These are phyloP conservation scores for Yarrowia sp. DNA, from an alignment of 805 yeast species.

Conservation along the genomic window DNA sequence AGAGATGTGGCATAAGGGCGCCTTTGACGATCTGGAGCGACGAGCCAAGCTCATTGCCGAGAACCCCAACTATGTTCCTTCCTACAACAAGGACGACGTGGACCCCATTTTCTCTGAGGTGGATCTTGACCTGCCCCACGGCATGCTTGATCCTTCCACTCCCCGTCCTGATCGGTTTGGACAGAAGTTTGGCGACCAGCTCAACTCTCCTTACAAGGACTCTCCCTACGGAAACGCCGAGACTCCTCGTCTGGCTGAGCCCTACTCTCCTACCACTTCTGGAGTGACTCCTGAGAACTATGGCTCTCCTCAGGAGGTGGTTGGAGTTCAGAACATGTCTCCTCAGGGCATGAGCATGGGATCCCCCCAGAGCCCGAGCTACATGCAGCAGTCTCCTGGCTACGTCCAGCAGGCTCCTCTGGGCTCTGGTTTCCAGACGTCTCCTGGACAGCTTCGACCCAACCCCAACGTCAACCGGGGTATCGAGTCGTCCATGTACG, in stretches of 20 bases:
- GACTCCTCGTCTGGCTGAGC: slow-evolving; percentile 27
- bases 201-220: slow-evolving; percentile 27
- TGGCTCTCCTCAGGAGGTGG: slow-evolving; percentile 15
- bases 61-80: slow-evolving; percentile 13
- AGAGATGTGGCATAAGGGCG: slow-evolving; percentile 63
- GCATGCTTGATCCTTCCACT: slow-evolving; percentile 9
- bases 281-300: slow-evolving; percentile 16
- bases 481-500: slow-evolving; percentile 38
- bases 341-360: slow-evolving; percentile 15
- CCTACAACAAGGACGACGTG: slow-evolving; percentile 18
- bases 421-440: background rate
- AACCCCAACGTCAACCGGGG: slow-evolving; percentile 37
- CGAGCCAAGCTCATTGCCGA: slow-evolving; percentile 34
- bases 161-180: slow-evolving; percentile 33
- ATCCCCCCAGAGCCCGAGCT: slow-evolving; percentile 1
- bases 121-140: slow-evolving; percentile 33
- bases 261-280: slow-evolving; percentile 25
- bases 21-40: slow-evolving; percentile 49
- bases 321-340: slow-evolving; percentile 10
- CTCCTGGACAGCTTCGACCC: slow-evolving; percentile 18
- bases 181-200: slow-evolving; percentile 30
- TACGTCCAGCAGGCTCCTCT: slow-evolving; percentile 11
- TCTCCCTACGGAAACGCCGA: slow-evolving; percentile 24
- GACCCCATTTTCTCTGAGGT: slow-evolving; percentile 36
- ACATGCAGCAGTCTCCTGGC: slow-evolving; percentile 13